A percentile compares a stretch with the other conserved stretches of the same genome.
Conservation (phyloP, 352 stramenopile genomes). For the Pythium chondricola region DNA sequence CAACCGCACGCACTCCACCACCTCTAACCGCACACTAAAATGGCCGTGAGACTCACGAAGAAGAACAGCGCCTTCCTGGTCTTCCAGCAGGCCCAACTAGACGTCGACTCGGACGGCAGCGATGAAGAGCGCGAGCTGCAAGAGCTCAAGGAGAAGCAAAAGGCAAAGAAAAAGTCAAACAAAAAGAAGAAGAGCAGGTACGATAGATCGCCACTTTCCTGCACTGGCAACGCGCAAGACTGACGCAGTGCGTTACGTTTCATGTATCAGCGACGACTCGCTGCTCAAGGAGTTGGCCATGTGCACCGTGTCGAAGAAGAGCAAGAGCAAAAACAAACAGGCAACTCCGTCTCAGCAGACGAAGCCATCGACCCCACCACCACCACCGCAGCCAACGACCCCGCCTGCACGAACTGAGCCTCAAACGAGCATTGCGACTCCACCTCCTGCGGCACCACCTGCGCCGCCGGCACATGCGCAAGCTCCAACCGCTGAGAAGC, state of each 20-base stretch:
- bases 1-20: too few relatives aligned
- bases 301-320: slow-evolving; percentile 59
- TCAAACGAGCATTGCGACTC: not conserved
- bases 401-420: not conserved
- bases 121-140: slow-evolving; percentile 40
- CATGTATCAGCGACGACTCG: slow-evolving; percentile 37
- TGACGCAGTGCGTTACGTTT: not conserved
- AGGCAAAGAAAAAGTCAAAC: slow-evolving; percentile 67
- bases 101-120: slow-evolving; percentile 45
- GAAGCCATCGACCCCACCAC: not conserved
- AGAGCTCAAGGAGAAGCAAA: slow-evolving; percentile 55
- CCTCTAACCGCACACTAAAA: too few relatives aligned
- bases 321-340: slow-evolving; percentile 33
- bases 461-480: not conserved
- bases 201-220: not conserved
- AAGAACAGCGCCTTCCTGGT: slow-evolving; percentile 74
- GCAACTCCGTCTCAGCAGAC: not conserved
- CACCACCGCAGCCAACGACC: too few relatives aligned
- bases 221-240: too few relatives aligned
- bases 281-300: slow-evolving; percentile 73
- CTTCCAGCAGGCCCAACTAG: slow-evolving; percentile 41
- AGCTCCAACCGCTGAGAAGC: too few relatives aligned
- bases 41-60: slow-evolving; percentile 17
- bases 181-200: slow-evolving; percentile 73
- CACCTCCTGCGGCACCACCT: not conserved